phyloP scores from a whole-genome alignment of 805 yeast genomes.

The Zygosaccharomyces bailii region DNA sequence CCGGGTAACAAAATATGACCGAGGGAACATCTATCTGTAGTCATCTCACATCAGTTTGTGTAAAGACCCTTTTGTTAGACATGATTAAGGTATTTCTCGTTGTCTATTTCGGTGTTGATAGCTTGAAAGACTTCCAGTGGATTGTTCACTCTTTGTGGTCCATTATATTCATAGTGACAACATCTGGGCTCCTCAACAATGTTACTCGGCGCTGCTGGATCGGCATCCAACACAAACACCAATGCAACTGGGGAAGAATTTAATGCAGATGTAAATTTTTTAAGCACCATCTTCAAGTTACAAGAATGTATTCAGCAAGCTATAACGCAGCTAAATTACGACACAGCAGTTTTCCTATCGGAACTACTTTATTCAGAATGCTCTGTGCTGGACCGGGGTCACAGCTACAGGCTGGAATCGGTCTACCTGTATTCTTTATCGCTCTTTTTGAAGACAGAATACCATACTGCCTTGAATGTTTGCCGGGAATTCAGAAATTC shows the following conservation, averaged over 20 bases:
- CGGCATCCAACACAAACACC: slow-evolving; percentile 9
- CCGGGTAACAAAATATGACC: background rate
- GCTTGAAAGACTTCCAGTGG: background rate
- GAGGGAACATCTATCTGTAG: background rate
- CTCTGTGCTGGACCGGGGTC: slow-evolving; percentile 24
- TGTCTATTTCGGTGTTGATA: background rate
- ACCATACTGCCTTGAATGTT: slow-evolving; percentile 57
- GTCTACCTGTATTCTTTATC: slow-evolving; percentile 68
- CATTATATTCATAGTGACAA: background rate
- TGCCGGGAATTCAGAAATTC: slow-evolving; percentile 34
- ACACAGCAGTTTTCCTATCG: slow-evolving; percentile 80
- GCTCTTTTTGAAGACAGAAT: slow-evolving; percentile 54
- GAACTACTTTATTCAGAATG: slow-evolving; percentile 72
- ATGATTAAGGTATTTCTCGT: background rate
- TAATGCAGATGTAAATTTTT: slow-evolving; percentile 11
- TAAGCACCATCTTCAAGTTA: slow-evolving; percentile 17
- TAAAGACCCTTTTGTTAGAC: background rate
- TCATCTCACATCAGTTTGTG: slow-evolving; percentile 7
- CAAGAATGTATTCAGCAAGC: slow-evolving; percentile 22
- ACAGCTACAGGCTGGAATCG: slow-evolving; percentile 48
- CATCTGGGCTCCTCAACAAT: background rate
- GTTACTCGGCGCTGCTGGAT: slow-evolving; percentile 13
- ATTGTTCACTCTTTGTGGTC: background rate
- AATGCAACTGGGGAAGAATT: slow-evolving; percentile 13
- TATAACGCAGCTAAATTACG: slow-evolving; percentile 29